phyloP scores from a whole-genome alignment of 306 rosid genomes.

The Acacia melanoxylon region DNA sequence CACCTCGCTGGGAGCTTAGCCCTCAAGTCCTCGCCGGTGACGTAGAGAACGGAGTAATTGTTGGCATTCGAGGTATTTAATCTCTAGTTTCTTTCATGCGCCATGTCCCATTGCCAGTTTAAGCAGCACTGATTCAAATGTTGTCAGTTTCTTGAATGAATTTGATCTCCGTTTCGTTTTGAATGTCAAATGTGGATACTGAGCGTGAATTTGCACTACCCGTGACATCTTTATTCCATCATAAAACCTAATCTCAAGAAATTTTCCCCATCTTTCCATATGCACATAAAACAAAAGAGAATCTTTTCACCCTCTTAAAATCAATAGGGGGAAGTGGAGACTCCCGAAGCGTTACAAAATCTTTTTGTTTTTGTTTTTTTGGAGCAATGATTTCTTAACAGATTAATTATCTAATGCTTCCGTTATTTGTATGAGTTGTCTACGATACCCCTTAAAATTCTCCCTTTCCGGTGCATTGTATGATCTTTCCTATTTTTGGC shows the following conservation, averaged over 20 bases:
- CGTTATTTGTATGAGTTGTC: neutral
- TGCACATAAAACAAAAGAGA: neutral
- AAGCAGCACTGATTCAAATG: neutral
- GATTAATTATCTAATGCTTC: neutral
- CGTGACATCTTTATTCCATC: neutral
- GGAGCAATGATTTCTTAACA: neutral
- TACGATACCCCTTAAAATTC: neutral
- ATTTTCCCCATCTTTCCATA: neutral
- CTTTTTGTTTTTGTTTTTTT: neutral
- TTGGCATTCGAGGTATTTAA: neutral
- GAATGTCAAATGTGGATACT: neutral
- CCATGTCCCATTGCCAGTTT: neutral
- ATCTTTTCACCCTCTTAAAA: neutral
- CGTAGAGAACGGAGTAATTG: neutral
- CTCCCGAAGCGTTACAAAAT: neutral
- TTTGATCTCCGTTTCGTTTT: neutral
- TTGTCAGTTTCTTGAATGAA: neutral
- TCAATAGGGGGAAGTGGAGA: neutral
- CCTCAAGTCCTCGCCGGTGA: neutral
- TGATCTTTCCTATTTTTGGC: constrained; percentile 12
- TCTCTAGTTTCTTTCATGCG: neutral
- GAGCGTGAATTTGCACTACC: neutral
- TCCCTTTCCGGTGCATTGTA: neutral
- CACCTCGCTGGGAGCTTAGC: neutral
- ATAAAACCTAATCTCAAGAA: neutral